A percentile compares a stretch with the other conserved stretches of the same genome.
phyloP scores from a whole-genome alignment of 2,329 filamentous ascomycete genomes.

The Colletotrichum liriopes region DNA sequence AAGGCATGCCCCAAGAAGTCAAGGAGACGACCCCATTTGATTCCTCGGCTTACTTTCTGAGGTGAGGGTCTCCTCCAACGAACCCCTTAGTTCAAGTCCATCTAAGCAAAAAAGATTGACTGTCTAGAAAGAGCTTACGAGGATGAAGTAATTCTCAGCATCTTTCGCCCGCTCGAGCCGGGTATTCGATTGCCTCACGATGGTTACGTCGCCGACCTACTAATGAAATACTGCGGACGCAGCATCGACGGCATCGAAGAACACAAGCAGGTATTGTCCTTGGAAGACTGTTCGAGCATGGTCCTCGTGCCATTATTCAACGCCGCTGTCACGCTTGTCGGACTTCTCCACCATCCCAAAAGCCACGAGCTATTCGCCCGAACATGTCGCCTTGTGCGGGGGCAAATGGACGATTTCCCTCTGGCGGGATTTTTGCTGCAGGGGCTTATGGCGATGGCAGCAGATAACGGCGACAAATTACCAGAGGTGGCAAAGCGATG shows the following conservation, averaged over 20 bases:
- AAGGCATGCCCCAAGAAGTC: not conserved
- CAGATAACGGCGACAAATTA: not conserved
- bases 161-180: slow-evolving; percentile 6
- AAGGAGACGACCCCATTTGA: not conserved
- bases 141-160: not conserved
- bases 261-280: not conserved
- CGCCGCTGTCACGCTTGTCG: not conserved
- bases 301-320: slow-evolving; percentile 8
- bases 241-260: slow-evolving; percentile 8
- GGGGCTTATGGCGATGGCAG: slow-evolving; percentile 12
- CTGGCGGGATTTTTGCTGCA: not conserved
- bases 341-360: not conserved
- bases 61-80: not conserved
- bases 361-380: slow-evolving; percentile 3
- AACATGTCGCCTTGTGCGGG: slow-evolving; percentile 11
- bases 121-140: not conserved
- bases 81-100: not conserved
- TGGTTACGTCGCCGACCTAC: not conserved
- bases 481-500: not conserved
- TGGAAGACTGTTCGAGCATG: slow-evolving; percentile 7
- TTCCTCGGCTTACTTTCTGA: not conserved
- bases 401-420: not conserved
- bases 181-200: not conserved
- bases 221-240: slow-evolving; percentile 41
- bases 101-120: not conserved